A percentile compares a stretch with the other conserved stretches of the same genome.
phyloP scores from a whole-genome alignment of 148 eudicot genomes.

The Dianthus caryophyllus region DNA sequence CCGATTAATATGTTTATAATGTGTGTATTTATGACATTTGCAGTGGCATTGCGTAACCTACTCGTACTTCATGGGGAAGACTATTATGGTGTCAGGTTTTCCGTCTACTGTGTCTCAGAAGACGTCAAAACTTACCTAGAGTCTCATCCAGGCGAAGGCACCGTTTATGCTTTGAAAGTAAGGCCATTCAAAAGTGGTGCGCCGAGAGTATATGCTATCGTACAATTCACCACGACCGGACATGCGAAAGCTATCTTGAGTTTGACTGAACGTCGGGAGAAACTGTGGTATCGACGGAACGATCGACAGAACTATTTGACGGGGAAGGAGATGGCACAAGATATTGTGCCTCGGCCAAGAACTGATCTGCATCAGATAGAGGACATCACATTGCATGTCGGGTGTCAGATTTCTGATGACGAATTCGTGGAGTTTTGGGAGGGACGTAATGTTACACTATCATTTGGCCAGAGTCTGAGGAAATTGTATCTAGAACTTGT shows the following conservation, averaged over 20 bases:
- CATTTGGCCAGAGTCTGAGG: constrained; percentile 32
- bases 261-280: constrained; percentile 8
- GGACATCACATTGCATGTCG: constrained; percentile 29
- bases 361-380: constrained; percentile 21
- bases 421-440: constrained; percentile 31
- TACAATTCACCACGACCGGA: constrained; percentile 29
- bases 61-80: constrained; percentile 30
- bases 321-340: constrained; percentile 29
- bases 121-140: constrained; percentile 30
- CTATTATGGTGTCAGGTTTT: constrained; percentile 42
- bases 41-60: constrained; percentile 13
- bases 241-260: constrained; percentile 23
- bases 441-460: constrained; percentile 18
- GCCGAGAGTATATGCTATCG: constrained; percentile 27
- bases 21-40: constrained; percentile 9
- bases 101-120: constrained; percentile 32
- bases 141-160: constrained; percentile 25
- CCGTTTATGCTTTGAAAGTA: constrained; percentile 35
- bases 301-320: constrained; percentile 33
- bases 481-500: constrained; percentile 25
- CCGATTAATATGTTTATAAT: neutral
- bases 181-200: constrained; percentile 36
- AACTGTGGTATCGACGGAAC: constrained; percentile 32
- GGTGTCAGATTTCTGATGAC: constrained; percentile 40
- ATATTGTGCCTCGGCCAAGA: constrained; percentile 43